Base-by-base conservation (phyloP, 345 rosid species). In the Eucalyptus curtisii region DNA sequence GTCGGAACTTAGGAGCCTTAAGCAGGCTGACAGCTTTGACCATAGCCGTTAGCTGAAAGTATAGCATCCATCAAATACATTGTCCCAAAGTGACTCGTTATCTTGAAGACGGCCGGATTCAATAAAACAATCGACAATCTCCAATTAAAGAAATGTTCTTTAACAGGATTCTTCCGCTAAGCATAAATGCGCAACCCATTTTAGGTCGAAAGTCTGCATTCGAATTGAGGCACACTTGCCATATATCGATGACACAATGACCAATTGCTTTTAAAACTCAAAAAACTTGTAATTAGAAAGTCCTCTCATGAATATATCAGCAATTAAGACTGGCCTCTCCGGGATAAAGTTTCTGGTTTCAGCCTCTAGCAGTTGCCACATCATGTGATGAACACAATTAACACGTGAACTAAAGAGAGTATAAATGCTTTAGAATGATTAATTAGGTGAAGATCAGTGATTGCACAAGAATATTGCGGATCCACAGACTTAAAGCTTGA, bases 201-300 rank as follows among this genome's bases (percentile, higher is more conserved):
- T 40, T 7, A 5, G 84, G 15, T 20, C 47, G 27, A 40, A 40
- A 76, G 47, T 37, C 16, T 44, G 11, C 15, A 5, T 10, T 10
- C 45, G 9, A 22, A 76, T 76, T 20, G 84, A 37, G 82, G 84
- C 15, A 76, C 2, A 40, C 84, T 40, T 76, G 47, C 84, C 47
- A 7, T 1, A 11, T 40, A 1, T 20, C 24, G 4, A 0, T 24
- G 30, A 40, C 27, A 76, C 16, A 10, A 76, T 40, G 47, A 2
- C 16, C 16, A 76, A 13, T 40, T 76, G 47, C 47, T 5, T 20
- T 40, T 1, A 15, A 20, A 76, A 76, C 30, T 40, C 30, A 13
- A 76, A 19, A 76, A 76, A 2, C 30, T 76, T 68, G 80, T 13
- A 68, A 68, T 11, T 9, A 33, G 25, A 68, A 68, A 68, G 44